Percentiles rank a stretch among this genome's conserved stretches.
Conservation (phyloP, 192 early-diverging fungal genomes). For the Mortierella alpina region DNA sequence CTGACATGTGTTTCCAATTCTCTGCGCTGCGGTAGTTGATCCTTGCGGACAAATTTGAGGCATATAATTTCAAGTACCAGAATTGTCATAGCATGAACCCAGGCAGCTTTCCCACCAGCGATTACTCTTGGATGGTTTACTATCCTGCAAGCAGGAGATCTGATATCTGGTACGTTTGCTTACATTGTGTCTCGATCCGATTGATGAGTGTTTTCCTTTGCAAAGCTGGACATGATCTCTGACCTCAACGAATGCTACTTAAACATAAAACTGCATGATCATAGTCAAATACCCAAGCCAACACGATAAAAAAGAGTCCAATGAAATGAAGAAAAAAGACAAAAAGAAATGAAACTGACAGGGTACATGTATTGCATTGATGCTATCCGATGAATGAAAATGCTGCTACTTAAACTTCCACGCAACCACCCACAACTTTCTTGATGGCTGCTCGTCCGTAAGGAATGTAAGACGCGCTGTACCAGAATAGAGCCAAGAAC, state of each 20-base stretch:
- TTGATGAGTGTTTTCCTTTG: not conserved
- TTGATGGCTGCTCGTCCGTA: constrained; percentile 80
- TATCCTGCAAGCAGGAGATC: constrained; percentile 69
- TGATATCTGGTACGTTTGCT: constrained; percentile 61
- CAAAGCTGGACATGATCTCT: not conserved
- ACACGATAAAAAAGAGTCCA: constrained; percentile 4
- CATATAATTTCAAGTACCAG: constrained; percentile 82
- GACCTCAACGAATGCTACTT: not conserved
- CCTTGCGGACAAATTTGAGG: constrained; percentile 86
- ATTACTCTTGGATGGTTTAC: constrained; percentile 78
- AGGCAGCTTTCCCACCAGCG: constrained; percentile 62
- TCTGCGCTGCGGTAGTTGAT: constrained; percentile 65
- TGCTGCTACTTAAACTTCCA: constrained; percentile 38
- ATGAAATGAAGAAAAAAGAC: not conserved
- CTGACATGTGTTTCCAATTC: not conserved
- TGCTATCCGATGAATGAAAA: no score
- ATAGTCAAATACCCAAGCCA: constrained; percentile 52
- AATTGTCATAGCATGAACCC: constrained; percentile 86
- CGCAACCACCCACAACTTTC: constrained; percentile 65
- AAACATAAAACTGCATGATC: not conserved
- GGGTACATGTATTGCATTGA: no score
- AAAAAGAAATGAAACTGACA: not conserved
- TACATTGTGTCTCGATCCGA: not conserved
- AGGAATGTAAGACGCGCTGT: constrained; percentile 92
- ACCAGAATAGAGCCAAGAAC: constrained; percentile 91